Conservation (phyloP, 164 flowering plant species). For the Macadamia integrifolia region DNA sequence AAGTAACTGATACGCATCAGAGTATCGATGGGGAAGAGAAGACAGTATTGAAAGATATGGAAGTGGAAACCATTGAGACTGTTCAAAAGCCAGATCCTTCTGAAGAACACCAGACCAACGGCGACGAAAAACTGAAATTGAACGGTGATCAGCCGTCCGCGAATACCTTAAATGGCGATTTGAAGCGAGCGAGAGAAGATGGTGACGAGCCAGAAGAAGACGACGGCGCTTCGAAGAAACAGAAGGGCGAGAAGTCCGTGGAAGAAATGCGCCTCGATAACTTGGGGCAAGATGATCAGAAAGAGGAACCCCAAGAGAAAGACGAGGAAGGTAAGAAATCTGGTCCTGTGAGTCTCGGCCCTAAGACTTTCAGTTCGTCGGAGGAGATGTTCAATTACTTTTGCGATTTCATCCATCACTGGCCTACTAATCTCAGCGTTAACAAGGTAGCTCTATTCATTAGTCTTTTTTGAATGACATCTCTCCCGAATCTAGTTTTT, state of each 20-base stretch:
- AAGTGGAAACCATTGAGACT: constrained; percentile 8
- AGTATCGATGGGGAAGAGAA: background rate
- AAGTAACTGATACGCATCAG: constrained; percentile 8
- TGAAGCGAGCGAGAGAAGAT: constrained; percentile 46
- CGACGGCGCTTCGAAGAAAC: constrained; percentile 36
- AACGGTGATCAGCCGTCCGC: background rate
- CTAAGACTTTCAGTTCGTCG: constrained; percentile 58
- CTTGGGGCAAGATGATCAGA: constrained; percentile 10
- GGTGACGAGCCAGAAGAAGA: constrained; percentile 11
- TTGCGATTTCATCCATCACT: constrained; percentile 60
- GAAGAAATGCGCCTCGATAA: constrained; percentile 36
- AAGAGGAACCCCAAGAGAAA: constrained; percentile 4
- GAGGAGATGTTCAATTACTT: constrained; percentile 83
- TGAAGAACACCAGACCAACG: background rate
- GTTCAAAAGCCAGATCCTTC: background rate
- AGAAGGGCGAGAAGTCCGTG: constrained; percentile 34
- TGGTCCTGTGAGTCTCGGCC: constrained; percentile 32
- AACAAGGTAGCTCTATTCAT: constrained; percentile 54
- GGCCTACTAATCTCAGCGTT: constrained; percentile 68
- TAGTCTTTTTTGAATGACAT: background rate
- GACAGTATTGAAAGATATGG: constrained; percentile 12
- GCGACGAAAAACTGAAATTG: background rate
- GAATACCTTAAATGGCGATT: constrained; percentile 3
- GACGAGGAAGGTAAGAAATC: background rate
- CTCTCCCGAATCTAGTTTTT: background rate